A percentile compares a stretch with the other conserved stretches of the same genome.
These are phyloP conservation scores for Plantago major DNA, from an alignment of 257 asterid genomes.

Conservation along the genomic window DNA sequence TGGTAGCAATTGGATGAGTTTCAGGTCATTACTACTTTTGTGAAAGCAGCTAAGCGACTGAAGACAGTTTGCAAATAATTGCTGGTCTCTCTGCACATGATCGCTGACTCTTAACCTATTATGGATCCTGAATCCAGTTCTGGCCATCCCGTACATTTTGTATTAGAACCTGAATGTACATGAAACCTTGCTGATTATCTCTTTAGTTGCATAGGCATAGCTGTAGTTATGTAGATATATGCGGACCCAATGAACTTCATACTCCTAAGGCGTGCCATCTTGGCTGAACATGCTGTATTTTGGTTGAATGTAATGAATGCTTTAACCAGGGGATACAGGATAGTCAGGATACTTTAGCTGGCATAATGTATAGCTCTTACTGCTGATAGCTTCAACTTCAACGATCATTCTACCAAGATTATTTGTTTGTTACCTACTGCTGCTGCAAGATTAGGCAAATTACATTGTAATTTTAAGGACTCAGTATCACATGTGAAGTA, in stretches of 20 bases:
- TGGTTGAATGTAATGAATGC: too few species aligned
- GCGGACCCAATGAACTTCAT: slow-evolving; percentile 3
- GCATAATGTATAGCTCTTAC: too few species aligned
- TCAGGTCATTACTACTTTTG: slow-evolving; percentile 80
- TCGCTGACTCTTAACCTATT: background rate
- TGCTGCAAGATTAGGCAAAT: too few species aligned
- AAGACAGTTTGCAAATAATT: slow-evolving; percentile 57
- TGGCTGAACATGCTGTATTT: too few species aligned
- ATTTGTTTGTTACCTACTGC: too few species aligned
- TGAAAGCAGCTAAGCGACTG: slow-evolving; percentile 81
- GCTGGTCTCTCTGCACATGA: background rate
- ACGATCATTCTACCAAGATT: too few species aligned
- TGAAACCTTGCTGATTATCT: slow-evolving; percentile 12
- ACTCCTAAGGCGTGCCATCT: too few species aligned
- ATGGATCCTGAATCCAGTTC: slow-evolving; percentile 39
- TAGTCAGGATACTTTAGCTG: too few species aligned
- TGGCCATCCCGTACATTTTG: background rate
- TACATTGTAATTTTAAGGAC: too few species aligned
- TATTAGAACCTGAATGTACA: slow-evolving; percentile 22
- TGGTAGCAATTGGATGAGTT: slow-evolving; percentile 92
- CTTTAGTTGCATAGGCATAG: slow-evolving; percentile 24
- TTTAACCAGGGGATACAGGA: too few species aligned
- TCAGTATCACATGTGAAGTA: too few species aligned
- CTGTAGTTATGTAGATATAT: slow-evolving; percentile 35
- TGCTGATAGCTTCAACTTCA: too few species aligned